These are phyloP conservation scores for Chaetomium olivaceum DNA, from an alignment of 2,329 filamentous ascomycete species.

Conservation along the genomic window DNA sequence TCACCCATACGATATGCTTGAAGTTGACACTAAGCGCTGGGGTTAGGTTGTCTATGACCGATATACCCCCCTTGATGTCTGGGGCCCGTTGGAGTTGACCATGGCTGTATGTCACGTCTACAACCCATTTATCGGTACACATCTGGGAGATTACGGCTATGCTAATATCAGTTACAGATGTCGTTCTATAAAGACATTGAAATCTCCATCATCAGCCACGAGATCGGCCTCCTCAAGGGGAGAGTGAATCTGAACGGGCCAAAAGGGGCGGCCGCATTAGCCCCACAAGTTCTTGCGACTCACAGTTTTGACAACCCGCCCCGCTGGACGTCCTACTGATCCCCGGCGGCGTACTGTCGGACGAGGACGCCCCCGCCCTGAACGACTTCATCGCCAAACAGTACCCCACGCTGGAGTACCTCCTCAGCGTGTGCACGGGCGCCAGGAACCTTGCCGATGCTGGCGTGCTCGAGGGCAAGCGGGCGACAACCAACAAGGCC, in stretches of 20 bases:
- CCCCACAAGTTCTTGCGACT: not conserved
- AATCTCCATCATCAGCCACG: slow-evolving; percentile 1
- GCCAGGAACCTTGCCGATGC: not conserved
- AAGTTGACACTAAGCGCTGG: not conserved
- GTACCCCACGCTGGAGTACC: not conserved
- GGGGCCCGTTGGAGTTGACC: not conserved
- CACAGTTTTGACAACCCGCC: slow-evolving; percentile 2
- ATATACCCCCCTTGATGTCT: slow-evolving; percentile 1
- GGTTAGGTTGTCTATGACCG: not conserved
- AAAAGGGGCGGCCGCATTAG: not conserved
- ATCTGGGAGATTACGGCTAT: not conserved
- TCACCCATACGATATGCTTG: no score
- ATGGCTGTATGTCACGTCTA: not conserved
- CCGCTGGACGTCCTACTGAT: not conserved
- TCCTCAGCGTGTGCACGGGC: slow-evolving; percentile 4
- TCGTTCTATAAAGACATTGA: not conserved
- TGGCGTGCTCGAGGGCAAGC: not conserved
- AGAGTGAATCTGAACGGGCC: no score
- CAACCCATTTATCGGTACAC: no score
- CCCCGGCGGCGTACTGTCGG: not conserved
- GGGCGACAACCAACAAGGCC: slow-evolving; percentile 4
- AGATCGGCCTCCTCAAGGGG: not conserved
- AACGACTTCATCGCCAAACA: slow-evolving; percentile 4
- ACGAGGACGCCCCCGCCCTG: not conserved
- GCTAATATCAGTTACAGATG: not conserved